These are phyloP conservation scores for Hypholoma fasciculare DNA, from an alignment of 768 basidiomycete species.

Conservation along the genomic window DNA sequence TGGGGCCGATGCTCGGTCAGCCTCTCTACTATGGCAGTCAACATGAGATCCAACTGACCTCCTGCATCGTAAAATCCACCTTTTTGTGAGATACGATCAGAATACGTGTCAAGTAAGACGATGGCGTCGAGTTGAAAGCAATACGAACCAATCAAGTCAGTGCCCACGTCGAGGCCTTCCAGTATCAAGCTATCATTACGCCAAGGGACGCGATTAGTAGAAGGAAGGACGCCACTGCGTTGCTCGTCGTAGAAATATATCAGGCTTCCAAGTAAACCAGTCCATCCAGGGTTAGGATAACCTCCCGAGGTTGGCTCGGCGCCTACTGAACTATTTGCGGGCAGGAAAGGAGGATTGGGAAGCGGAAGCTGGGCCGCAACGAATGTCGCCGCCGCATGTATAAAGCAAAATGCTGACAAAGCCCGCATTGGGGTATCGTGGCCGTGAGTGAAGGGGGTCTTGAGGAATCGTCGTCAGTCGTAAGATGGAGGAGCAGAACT, in stretches of 20 bases:
- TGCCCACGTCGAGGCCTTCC: constrained; percentile 72
- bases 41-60: constrained; percentile 43
- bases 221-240: constrained; percentile 72
- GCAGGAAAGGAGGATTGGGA: constrained; percentile 64
- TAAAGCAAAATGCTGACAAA: constrained; percentile 22
- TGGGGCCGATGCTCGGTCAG: constrained; percentile 7
- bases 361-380: constrained; percentile 58
- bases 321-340: constrained; percentile 59
- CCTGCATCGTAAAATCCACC: constrained; percentile 93
- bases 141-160: constrained; percentile 67
- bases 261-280: constrained; percentile 74
- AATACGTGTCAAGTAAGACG: background rate
- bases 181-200: constrained; percentile 76
- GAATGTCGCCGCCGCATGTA: constrained; percentile 22
- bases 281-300: constrained; percentile 78
- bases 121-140: background rate
- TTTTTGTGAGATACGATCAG: constrained; percentile 13
- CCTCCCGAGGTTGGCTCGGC: constrained; percentile 44
- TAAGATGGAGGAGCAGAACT: constrained; percentile 4
- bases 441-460: constrained; percentile 2
- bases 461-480: constrained; percentile 14
- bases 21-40: background rate
- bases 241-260: constrained; percentile 94
- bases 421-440: constrained; percentile 21
- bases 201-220: constrained; percentile 79